These are phyloP conservation scores for Amphibolis antarctica DNA, from an alignment of 106 monocot genomes.

Conservation along the genomic window DNA sequence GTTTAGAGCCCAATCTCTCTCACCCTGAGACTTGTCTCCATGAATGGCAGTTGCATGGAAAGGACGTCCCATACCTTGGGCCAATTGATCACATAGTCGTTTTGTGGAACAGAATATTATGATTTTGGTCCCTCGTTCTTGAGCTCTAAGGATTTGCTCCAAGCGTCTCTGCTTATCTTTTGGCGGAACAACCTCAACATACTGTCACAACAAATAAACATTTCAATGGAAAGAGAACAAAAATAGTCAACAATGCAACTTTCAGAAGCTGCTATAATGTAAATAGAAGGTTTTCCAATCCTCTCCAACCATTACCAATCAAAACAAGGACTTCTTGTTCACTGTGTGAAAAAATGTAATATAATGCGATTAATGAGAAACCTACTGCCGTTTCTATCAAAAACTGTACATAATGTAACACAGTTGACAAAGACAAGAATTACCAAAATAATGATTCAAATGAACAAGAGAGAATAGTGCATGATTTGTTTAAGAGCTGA, in stretches of 20 bases:
- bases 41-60: slow-evolving; percentile 72
- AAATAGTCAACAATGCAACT: background rate
- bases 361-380: too few relatives aligned
- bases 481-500: too few relatives aligned
- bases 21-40: slow-evolving; percentile 68
- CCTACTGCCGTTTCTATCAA: too few relatives aligned
- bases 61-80: slow-evolving; percentile 30
- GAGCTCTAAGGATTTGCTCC: slow-evolving; percentile 57
- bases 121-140: slow-evolving; percentile 65
- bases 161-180: slow-evolving; percentile 54
- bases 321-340: too few relatives aligned
- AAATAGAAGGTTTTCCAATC: too few relatives aligned
- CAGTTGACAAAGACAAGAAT: too few relatives aligned
- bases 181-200: slow-evolving; percentile 57
- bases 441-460: too few relatives aligned
- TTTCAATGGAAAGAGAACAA: background rate
- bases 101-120: slow-evolving; percentile 82
- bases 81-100: slow-evolving; percentile 70
- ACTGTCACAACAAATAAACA: slow-evolving; percentile 15
- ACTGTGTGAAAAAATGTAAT: too few relatives aligned
- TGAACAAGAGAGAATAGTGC: too few relatives aligned
- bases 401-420: too few relatives aligned
- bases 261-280: too few relatives aligned
- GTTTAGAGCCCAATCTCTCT: slow-evolving; percentile 58
- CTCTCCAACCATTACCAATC: too few relatives aligned